Evolutionary conservation across 345 rosid species (phyloP), one percentile per base, ranked within the genome.

Genomic region (Eucalyptus caleyi): DNA sequence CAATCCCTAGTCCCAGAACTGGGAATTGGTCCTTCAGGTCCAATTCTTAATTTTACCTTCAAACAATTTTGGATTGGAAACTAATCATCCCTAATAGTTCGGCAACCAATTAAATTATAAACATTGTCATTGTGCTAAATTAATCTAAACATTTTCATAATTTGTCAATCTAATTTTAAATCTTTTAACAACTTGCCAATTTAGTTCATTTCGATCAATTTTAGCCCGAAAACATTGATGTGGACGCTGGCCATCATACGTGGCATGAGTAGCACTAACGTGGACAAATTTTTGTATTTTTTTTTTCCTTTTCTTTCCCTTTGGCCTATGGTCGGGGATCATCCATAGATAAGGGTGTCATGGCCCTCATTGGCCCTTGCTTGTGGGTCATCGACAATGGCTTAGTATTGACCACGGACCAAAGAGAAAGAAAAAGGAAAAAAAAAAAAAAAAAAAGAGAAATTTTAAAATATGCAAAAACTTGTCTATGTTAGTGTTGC

Each of bases 201-300:
- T 56, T 56, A 56, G 30, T 24, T 24, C 62, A 0, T 10, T 56
- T 3, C 1, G 3, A 24, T 24, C 30, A 56, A 56, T 56, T 56
- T 56, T 56, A 3, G 27, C 30, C 1, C 27, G 1, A 23, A 56
- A 56, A 24, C 12, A 56, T 56, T 24, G 6, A 56, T 53, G 10
- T 53, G 24, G 10, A 53, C 10, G 2, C 10, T 0, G 0, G 5
- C 6, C 62, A 0, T 24, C 13, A 56, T 56, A 56, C 3, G 0
- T 56, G 62, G 13, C 6, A 2, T 23, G 62, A 23, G 6, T 23
- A 56, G 30, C 5, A 3, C 6, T 56, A 0, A 24, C 2, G 0
- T 24, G 30, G 13, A 56, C 13, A 56, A 56, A 9, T 56, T 23
- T 56, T 56, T 56, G 62, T 56, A 56, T 24, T 56, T 9, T 24